Base-by-base conservation (phyloP, 257 asterid species). In the Solanum tacnaense region DNA sequence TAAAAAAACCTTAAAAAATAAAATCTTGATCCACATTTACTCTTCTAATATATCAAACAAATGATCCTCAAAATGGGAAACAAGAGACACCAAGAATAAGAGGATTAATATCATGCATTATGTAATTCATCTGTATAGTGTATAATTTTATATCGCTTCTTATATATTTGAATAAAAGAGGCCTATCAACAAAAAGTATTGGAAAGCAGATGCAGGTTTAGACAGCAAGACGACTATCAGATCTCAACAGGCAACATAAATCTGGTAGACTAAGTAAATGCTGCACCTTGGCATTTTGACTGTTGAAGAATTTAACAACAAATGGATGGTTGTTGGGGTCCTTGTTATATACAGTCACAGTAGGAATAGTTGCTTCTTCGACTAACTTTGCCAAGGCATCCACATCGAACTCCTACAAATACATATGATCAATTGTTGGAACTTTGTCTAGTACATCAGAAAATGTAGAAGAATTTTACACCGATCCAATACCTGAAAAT, bases 271-370 rank as follows among this genome's bases (percentile, higher is more conserved):
- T 16, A 81, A 46, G 41, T 82, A 49, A 82, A 82, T 18, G 70
- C n/a, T 18, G 79, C 88, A 96, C 99, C 98, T 96, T 96, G 67
- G 90, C 92, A 88, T 88, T 89, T 88, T 92, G 92, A 89, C 91
- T 90, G 89, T 90, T 92, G 92, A 96, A 96, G 93, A 87, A 95
- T 87, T 96, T 96, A 46, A 91, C 86, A 49, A 96, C 96, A 88
- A 92, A 96, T 18, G 98, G 98, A 89, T 94, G 98, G 91, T 94
- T 91, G 89, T 89, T 93, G 16, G 96, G 96, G 83, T 96, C 99
- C 89, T 95, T 96, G 94, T 92, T 90, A 90, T 93, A 96, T 81
- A 94, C 85, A 82, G 99, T 94, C 68, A 96, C 95, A 36, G 93
- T 94, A 38, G 99, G 98, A 87, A 71, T 90, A 90, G 98, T 94